Percentiles rank a stretch among this genome's conserved stretches.
Evolutionary conservation across 192 early-diverging fungal genomes (phyloP).

Genomic region (Backusella tuberculispora): DNA sequence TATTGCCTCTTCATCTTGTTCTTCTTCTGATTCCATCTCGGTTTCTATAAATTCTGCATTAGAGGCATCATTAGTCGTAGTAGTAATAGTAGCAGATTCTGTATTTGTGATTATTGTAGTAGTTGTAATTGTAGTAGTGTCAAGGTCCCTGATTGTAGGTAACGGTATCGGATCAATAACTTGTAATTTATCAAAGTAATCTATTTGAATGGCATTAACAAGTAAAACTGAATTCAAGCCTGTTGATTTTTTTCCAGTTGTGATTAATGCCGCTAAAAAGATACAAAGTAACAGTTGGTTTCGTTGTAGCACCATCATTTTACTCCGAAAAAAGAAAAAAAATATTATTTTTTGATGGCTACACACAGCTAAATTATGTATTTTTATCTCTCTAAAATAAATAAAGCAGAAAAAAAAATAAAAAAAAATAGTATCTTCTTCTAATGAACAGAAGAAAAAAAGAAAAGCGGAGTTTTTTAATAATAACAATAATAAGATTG

Average conservation of each 20-base stretch:
- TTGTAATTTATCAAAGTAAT: not conserved
- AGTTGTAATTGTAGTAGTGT: not conserved
- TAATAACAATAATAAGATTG: too few relatives aligned
- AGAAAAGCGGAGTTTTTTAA: too few relatives aligned
- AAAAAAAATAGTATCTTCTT: not conserved
- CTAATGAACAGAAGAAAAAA: too few relatives aligned
- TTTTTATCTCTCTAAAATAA: not conserved
- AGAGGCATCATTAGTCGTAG: not conserved
- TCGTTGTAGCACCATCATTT: not conserved
- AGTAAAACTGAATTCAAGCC: not conserved
- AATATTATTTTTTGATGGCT: not conserved
- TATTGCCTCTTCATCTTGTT: not conserved
- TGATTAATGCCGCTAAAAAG: slow-evolving; percentile 10
- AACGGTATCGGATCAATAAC: slow-evolving; percentile 7
- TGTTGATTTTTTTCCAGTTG: slow-evolving; percentile 1
- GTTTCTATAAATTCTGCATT: not conserved
- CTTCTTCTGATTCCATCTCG: not conserved
- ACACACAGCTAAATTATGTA: not conserved
- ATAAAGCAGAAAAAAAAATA: not conserved
- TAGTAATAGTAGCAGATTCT: not conserved
- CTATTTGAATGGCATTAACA: not conserved
- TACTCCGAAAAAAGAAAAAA: slow-evolving; percentile 10
- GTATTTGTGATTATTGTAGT: not conserved
- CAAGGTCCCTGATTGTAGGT: not conserved
- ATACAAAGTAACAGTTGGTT: slow-evolving; percentile 11